Base-by-base conservation (phyloP, 805 yeast species). In the Candida silvicultrix region DNA sequence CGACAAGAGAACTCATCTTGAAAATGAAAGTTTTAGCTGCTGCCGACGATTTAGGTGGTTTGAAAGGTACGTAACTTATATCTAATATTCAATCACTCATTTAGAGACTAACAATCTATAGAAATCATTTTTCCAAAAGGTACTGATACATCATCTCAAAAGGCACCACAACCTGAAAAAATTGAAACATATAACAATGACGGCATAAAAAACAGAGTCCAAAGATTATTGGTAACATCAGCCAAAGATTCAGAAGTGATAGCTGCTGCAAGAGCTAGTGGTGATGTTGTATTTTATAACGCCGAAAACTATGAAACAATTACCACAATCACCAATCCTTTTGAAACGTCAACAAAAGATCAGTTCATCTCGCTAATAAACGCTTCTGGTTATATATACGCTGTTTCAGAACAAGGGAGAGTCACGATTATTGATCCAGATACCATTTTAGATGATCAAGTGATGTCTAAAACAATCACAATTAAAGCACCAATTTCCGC, bases 91-190 rank as follows among this genome's bases (percentile, higher is more conserved):
- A n/a, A n/a, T n/a, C n/a, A n/a, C n/a, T n/a, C n/a, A n/a, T n/a
- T n/a, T n/a, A n/a, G n/a, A n/a, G n/a, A n/a, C n/a, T n/a, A n/a
- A n/a, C n/a, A n/a, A n/a, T 28, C 14, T 28, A 28, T 15, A 55
- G 89, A 82, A 58, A 67, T 87, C 9, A 57, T 72, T 5, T 88
- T 89, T 54, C 60, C 67, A 18, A 67, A 73, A 43, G 92, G 90
- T 0, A 83, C 92, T 0, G 95, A 90, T 57, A 89, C 96, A 3
- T 85, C 96, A 6, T 69, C 72, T 38, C 80, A 83, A 57, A 75
- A 76, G 31, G 83, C 84, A 0, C 64, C 68, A 12, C 86, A 83
- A 58, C 95, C 95, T 0, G 72, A 69, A 43, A 65, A 77, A 19
- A 69, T 83, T 12, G 70, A 66, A 40, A 66, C 73, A 21, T 69